Evolutionary conservation across 768 basidiomycete genomes (phyloP), one percentile per base, ranked within the genome.

Genomic region (Rickenella mellea): DNA sequence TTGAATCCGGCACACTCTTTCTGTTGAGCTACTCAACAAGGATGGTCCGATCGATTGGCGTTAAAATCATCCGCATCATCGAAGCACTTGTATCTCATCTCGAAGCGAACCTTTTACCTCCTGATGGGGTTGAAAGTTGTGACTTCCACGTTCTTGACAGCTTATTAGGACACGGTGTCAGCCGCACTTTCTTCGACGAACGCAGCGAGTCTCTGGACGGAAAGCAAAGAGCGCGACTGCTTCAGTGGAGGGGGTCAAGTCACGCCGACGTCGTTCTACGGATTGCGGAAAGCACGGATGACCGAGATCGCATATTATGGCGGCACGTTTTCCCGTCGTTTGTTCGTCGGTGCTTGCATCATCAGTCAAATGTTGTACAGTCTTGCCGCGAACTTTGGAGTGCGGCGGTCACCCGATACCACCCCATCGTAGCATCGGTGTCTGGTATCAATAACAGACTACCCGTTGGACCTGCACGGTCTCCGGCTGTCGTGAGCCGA

Each of bases 1-100:
- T 91, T 22, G 78, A 83, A 48, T 76, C 78, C 0, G 86, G 80
- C 2, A 74, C 75, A 1, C 55, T 93, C 31, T 91, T 93, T 55
- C 61, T 93, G 40, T 66, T 92, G 42, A 68, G 82, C 10, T 72
- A 80, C 41, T 72, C 74, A 45, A 56, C 57, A 22, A 58, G 66
- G 38, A 45, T 63, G 2, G 71, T 85, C 7, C 73, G 76, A 38
- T 63, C 63, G 11, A 68, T 70, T 15, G 90, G 84, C 1, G 71
- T 82, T 24, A 77, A 78, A 55, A 65, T 83, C 12, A 52, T 86
- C 7, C 74, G 82, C 27, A 65, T 74, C 25, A 61, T 88, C 31
- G 69, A 74, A 11, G 56, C 60, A 1, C 54, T 85, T 28, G 59
- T 69, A 38, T 56, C 63, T 5, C 65, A 77, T 36, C 45, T 82